Evolutionary conservation across 2,329 filamentous ascomycete species (phyloP), one percentile per base, ranked within the genome.

Genomic region (Fusarium sp.): DNA sequence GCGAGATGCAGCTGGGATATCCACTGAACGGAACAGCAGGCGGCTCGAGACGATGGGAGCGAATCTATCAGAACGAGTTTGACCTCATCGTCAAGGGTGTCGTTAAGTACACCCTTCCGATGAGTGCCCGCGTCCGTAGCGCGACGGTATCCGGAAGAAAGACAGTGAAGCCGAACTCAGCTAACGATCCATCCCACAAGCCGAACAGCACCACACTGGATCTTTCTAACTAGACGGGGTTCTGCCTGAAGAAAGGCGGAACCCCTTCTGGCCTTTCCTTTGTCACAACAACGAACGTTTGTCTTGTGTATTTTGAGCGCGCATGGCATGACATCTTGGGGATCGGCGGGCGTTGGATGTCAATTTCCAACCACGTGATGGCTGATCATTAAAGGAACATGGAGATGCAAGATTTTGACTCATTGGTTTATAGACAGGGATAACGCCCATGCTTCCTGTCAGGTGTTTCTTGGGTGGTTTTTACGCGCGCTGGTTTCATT

Each of bases 1-100:
- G 95, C 33, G 94, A 97, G 79, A 90, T 99, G 74, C 93, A 96
- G 42, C 89, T 99, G 5, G 85, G 88, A 29, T 91, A 93, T 65
- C 97, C 97, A 0, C 95, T 96, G 5, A 99, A 98, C 82, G 92
- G 92, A 77, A 98, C 97, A 0, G 92, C 95, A 50, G 93, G 94
- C 45, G 97, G 96, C 10, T 92, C 92, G 2, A 91, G 93, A 79
- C 91, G 95, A 14, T 99, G 97, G 97, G 95, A 97, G 81, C 90
- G 91, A 69, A 95, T 98, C 56, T 87, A 98, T 60, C 91, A 97
- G 74, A 94, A 98, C 81, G 94, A 96, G 52, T 99, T 98, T 77
- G 95, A 98, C 76, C 88, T 99, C 58, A 96, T 98, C 70, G 90
- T 99, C 47, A 92, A 97, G 77, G 97, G 97, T 25, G 93, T 97